Base-by-base conservation (phyloP, 805 yeast genomes). In the Starmerella asiatica region DNA sequence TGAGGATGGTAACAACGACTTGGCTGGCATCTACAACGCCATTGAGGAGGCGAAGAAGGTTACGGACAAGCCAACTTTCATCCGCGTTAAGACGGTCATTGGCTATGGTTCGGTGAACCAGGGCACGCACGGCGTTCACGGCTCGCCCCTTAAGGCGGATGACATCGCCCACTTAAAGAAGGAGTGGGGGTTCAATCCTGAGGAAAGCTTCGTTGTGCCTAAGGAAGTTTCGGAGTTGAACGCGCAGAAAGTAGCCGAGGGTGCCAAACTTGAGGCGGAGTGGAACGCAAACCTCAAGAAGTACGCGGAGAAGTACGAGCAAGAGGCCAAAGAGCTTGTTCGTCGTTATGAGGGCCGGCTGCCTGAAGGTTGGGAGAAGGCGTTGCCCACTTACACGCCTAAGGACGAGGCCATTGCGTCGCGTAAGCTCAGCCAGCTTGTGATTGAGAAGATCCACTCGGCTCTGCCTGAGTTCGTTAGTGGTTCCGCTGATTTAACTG, bases 401-500 rank as follows among this genome's bases (percentile, higher is more conserved):
- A 54, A 59, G 26, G 98, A 88, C 67, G 64, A 70, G 53, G 78
- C 95, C 36, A 69, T 85, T 52, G 98, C 98, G 48, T 74, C 96
- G 46, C 81, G 98, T 74, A 88, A 88, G 72, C 70, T 85, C 57
- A 80, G 93, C 38, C 96, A 88, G 71, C 69, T 69, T 52, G 83
- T 78, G 30, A 67, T 88, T 56, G 68, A 71, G 52, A 63, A 67
- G 49, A 63, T 88, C 54, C 69, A 70, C 54, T 70, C 69, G 21
- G 72, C 53, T 34, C 51, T 88, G 39, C 97, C 97, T 40, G 95
- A 85, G 70, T 67, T 88, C 49, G 67, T 88, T 58, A 96, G 96
- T 68, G 98, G 98, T 58, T 86, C 97, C 51, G 98, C 98, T 44
- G 98, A 88, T 67, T 75, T 88, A 68, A 88, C 97, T 43, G 93